phyloP scores from a whole-genome alignment of 164 flowering plant species.

The Stephania japonica region DNA sequence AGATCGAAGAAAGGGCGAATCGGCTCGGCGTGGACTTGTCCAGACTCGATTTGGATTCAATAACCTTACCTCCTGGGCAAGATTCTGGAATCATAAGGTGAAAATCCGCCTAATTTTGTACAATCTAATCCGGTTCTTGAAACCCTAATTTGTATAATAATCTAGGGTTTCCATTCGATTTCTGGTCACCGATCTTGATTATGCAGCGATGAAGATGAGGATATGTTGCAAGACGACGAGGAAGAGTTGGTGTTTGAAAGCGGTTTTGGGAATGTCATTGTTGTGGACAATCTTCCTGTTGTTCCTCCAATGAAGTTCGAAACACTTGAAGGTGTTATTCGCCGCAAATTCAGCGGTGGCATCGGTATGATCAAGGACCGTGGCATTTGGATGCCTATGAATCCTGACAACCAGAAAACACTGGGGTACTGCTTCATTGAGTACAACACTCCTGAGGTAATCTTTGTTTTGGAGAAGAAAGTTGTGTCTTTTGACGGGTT shows the following conservation, averaged over 20 bases:
- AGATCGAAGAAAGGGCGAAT: conserved; percentile 30
- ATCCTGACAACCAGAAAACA: conserved; percentile 51
- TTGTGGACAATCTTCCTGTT: conserved; percentile 85
- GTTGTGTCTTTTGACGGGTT: too few relatives aligned
- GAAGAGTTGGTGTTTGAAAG: conserved; percentile 59
- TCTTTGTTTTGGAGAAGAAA: too few relatives aligned
- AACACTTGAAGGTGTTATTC: conserved; percentile 73
- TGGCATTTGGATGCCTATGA: conserved; percentile 87
- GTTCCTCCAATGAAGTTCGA: conserved; percentile 77
- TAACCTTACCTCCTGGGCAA: conserved; percentile 65
- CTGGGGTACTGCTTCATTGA: conserved; percentile 85
- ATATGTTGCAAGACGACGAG: conserved; percentile 38
- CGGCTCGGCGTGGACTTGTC: conserved; percentile 43
- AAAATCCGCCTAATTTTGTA: not conserved
- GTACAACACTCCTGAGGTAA: conserved; percentile 80
- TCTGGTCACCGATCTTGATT: not conserved
- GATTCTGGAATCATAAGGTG: conserved; percentile 74
- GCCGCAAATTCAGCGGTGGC: conserved; percentile 67
- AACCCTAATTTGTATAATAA: not conserved
- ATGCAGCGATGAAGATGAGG: conserved; percentile 58
- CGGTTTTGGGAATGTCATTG: conserved; percentile 63
- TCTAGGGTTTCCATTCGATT: not conserved
- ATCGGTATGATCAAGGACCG: conserved; percentile 75
- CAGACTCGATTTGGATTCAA: conserved; percentile 39
- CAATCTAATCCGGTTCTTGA: not conserved